Conservation (phyloP, 148 eudicot species). For the Beta vulgaris region DNA sequence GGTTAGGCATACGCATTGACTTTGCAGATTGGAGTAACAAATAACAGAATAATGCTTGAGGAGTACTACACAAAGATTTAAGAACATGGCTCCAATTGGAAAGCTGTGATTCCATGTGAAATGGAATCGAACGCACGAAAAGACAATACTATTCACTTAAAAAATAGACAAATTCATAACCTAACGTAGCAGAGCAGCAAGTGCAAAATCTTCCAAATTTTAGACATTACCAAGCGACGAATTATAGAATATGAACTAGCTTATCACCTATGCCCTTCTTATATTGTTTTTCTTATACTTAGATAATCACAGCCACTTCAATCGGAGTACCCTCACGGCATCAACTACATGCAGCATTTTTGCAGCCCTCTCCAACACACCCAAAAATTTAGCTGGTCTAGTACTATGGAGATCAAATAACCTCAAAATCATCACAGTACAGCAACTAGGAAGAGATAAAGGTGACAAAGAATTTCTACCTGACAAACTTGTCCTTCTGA, state of each 20-base stretch:
- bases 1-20: neutral
- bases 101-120: too few relatives aligned
- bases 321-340: neutral
- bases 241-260: neutral
- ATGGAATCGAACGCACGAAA: too few relatives aligned
- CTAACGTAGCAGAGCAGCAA: too few relatives aligned
- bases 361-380: neutral
- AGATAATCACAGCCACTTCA: neutral
- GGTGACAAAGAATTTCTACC: slow-evolving; percentile 19
- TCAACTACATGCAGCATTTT: too few relatives aligned
- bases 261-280: neutral
- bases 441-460: neutral
- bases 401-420: neutral
- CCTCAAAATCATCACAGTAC: neutral
- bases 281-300: neutral
- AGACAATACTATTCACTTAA: too few relatives aligned
- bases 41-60: neutral
- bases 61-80: neutral
- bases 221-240: neutral
- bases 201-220: slow-evolving; percentile 4
- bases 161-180: too few relatives aligned
- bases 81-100: neutral
- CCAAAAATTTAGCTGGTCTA: neutral
- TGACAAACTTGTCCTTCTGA: slow-evolving; percentile 40
- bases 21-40: neutral